phyloP scores from a whole-genome alignment of 2,329 filamentous ascomycete species.

The Penicillium sp. region DNA sequence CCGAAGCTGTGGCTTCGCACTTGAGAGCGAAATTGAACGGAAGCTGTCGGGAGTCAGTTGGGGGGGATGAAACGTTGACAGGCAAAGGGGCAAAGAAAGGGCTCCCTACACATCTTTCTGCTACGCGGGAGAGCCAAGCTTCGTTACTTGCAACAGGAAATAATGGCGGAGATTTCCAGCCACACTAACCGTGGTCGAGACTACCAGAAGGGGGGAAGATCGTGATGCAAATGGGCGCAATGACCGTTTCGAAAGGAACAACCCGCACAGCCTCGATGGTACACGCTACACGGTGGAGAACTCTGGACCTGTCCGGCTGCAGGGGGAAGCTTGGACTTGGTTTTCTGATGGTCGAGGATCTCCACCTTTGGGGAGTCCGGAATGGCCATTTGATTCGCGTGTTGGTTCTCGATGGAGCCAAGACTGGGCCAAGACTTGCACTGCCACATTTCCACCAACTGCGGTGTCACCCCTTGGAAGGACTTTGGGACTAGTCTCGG shows the following conservation, averaged over 20 bases:
- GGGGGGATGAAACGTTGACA: background rate
- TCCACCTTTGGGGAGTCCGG: background rate
- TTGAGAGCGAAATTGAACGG: conserved; percentile 26
- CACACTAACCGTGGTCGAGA: conserved; percentile 14
- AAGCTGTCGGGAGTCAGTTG: conserved; percentile 18
- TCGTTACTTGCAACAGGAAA: conserved; percentile 2
- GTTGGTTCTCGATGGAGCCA: too few relatives aligned
- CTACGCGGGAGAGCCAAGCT: conserved; percentile 10
- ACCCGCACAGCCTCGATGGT: conserved; percentile 9
- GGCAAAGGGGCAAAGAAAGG: background rate
- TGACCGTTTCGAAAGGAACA: background rate
- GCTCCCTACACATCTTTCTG: conserved; percentile 19
- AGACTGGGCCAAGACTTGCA: conserved; percentile 9
- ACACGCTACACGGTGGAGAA: background rate
- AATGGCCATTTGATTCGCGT: too few relatives aligned
- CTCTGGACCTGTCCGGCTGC: background rate
- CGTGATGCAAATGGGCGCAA: background rate
- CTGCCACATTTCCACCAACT: conserved; percentile 13
- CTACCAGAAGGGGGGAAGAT: background rate
- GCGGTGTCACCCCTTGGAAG: too few relatives aligned
- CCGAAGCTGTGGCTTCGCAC: conserved; percentile 33
- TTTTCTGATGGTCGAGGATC: background rate
- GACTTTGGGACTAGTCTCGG: too few relatives aligned
- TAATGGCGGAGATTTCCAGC: conserved; percentile 14
- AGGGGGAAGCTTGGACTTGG: background rate